Evolutionary conservation across 2,329 filamentous ascomycete genomes (phyloP).

Genomic region (Cytospora piceae): DNA sequence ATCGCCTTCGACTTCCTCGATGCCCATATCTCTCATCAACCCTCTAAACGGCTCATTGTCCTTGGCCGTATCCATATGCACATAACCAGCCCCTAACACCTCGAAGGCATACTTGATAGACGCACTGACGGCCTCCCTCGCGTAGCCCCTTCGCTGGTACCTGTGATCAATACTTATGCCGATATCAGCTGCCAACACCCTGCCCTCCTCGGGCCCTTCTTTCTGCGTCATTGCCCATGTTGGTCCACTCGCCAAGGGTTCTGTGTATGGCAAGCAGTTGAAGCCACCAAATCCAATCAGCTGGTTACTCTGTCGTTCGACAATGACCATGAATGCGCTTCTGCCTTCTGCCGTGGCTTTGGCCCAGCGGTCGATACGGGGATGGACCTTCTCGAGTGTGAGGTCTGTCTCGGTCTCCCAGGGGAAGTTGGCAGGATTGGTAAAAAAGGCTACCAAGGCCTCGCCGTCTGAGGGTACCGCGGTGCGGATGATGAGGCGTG

Average conservation of each 20-base stretch:
- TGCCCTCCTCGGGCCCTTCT: background rate
- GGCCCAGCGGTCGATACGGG: conserved; percentile 22
- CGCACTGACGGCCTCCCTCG: conserved; percentile 32
- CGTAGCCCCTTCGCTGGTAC: conserved; percentile 32
- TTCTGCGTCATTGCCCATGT: conserved; percentile 5
- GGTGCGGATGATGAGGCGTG: conserved; percentile 45
- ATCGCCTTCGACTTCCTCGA: conserved; percentile 22
- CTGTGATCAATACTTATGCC: conserved; percentile 34
- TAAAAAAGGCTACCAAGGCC: conserved; percentile 25
- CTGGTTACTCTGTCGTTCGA: conserved; percentile 27
- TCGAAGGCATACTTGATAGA: conserved; percentile 34
- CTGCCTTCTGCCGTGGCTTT: conserved; percentile 27
- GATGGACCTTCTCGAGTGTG: conserved; percentile 25
- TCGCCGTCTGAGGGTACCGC: conserved; percentile 34
- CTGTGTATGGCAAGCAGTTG: conserved; percentile 27
- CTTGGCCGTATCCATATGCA: conserved; percentile 33
- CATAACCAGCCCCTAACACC: conserved; percentile 29
- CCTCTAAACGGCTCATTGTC: conserved; percentile 29
- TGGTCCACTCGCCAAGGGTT: conserved; percentile 18
- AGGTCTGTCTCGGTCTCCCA: conserved; percentile 16
- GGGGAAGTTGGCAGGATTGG: conserved; percentile 31
- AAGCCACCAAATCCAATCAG: conserved; percentile 32
- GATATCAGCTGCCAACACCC: conserved; percentile 25
- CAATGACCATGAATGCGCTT: conserved; percentile 31
- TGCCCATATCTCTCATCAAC: conserved; percentile 26